Conservation (phyloP, 305 asterid species). For the Solanum hybrid region DNA sequence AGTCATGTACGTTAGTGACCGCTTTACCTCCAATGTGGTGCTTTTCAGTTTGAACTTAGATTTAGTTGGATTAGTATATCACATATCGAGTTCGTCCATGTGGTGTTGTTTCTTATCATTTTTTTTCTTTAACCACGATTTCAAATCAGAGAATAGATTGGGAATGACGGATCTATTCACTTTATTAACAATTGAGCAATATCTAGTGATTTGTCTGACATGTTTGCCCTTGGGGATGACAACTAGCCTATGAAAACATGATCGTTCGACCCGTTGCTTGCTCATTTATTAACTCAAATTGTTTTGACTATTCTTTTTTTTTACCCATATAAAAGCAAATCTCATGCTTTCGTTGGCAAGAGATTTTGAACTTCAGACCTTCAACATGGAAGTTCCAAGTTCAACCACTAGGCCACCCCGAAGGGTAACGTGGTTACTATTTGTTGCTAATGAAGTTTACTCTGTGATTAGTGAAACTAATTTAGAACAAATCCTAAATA, state of each 20-base stretch:
- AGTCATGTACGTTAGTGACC: not conserved
- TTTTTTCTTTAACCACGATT: not conserved
- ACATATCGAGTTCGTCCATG: not conserved
- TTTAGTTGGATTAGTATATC: not conserved
- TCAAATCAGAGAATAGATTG: not conserved
- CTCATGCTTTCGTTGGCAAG: too few relatives aligned
- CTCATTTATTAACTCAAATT: not conserved
- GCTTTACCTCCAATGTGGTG: not conserved
- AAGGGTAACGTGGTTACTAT: not conserved
- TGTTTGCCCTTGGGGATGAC: not conserved
- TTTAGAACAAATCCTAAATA: not conserved
- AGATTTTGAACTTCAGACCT: too few relatives aligned
- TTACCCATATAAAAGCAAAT: too few relatives aligned
- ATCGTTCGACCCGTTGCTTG: accelerated
- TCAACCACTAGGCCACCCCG: too few relatives aligned
- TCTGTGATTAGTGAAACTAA: not conserved
- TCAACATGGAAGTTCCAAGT: too few relatives aligned
- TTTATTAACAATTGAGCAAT: not conserved
- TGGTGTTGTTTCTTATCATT: not conserved
- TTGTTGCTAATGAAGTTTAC: not conserved
- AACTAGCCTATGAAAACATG: not conserved
- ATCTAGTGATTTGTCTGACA: not conserved
- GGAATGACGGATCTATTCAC: not conserved
- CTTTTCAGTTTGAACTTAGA: not conserved
- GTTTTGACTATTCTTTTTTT: not conserved